Base-by-base conservation (phyloP, 140 eudicot genomes). In the Stevia rebaudiana region DNA sequence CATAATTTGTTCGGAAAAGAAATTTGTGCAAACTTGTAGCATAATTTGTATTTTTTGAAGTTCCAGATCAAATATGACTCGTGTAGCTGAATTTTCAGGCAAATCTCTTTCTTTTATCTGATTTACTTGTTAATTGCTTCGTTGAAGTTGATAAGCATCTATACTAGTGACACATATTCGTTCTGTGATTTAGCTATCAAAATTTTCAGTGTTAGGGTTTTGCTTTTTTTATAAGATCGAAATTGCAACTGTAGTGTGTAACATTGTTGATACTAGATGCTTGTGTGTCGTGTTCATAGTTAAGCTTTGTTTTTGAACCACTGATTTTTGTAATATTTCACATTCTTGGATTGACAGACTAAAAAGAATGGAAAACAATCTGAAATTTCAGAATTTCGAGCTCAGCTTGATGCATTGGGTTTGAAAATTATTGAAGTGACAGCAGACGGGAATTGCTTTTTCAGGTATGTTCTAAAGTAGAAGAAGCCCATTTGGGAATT, bases 381-480 rank as follows among this genome's bases (percentile, higher is more conserved):
- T 6, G 95, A 84, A 69, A 77, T 78, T 31, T 76, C 87, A 7
- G 90, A 84, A 56, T 79, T 90, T 71, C 80, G 88, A 18, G 84
- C 74, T 46, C 96, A 87, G 83, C 89, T 91, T 42, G 95, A 87
- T 73, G 84, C 75, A 10, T 75, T 87, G 51, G 95, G 96, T 42
- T 79, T 91, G 52, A 87, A 84, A 57, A 70, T 87, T n/a, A 63
- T 87, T 5, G 74, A 84, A 67, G 94, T 91, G 19, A 84, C 87
- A 18, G 89, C 96, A 1, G 98, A 91, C 60, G 98, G 98, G 54
- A 91, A 87, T 72, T 91, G 98, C 73, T 87, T 91, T 70, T 91
- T 87, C 91, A 84, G 98, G 98, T 91, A 77, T 49, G 84, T 84
- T 42, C 50, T 62, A 10, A 60, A 55, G 9, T 52, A 8, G 7